Percentiles rank a stretch among this genome's conserved stretches.
These are phyloP conservation scores for Vachellia pachyceras DNA, from an alignment of 306 rosid genomes.

Conservation along the genomic window DNA sequence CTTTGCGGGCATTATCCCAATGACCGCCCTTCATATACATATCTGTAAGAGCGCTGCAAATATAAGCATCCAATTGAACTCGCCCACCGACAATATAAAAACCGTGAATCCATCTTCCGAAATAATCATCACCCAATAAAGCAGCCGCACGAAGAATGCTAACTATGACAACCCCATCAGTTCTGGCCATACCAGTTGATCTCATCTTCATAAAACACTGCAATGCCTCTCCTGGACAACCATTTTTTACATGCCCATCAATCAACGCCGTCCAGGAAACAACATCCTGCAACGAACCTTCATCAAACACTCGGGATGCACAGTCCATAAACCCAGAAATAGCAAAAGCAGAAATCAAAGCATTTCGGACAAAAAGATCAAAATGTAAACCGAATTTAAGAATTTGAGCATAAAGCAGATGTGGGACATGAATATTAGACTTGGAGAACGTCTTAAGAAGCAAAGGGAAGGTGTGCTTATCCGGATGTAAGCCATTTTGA, in stretches of 20 bases:
- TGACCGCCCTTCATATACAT: slow-evolving; percentile 48
- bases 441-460: slow-evolving; percentile 47
- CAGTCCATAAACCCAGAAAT: slow-evolving; percentile 40
- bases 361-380: slow-evolving; percentile 46
- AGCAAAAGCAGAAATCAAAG: slow-evolving; percentile 42
- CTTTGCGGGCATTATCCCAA: slow-evolving; percentile 41
- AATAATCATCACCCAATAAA: slow-evolving; percentile 37
- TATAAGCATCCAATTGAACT: slow-evolving; percentile 44
- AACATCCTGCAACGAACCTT: slow-evolving; percentile 32
- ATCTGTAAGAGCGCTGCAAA: slow-evolving; percentile 48
- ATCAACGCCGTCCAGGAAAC: slow-evolving; percentile 55
- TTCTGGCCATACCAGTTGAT: not conserved
- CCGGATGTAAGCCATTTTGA: slow-evolving; percentile 38
- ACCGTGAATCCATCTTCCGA: slow-evolving; percentile 55
- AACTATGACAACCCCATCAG: slow-evolving; percentile 44
- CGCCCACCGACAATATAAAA: slow-evolving; percentile 48
- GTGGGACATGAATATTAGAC: slow-evolving; percentile 22
- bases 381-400: slow-evolving; percentile 43
- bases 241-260: slow-evolving; percentile 45
- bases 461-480: slow-evolving; percentile 55
- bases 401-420: slow-evolving; percentile 40
- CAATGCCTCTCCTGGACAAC: slow-evolving; percentile 42
- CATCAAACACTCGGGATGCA: slow-evolving; percentile 50
- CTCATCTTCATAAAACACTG: slow-evolving; percentile 49
- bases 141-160: slow-evolving; percentile 46